phyloP scores from a whole-genome alignment of 2,329 filamentous ascomycete species.

The Chaetomiaceae sp. region DNA sequence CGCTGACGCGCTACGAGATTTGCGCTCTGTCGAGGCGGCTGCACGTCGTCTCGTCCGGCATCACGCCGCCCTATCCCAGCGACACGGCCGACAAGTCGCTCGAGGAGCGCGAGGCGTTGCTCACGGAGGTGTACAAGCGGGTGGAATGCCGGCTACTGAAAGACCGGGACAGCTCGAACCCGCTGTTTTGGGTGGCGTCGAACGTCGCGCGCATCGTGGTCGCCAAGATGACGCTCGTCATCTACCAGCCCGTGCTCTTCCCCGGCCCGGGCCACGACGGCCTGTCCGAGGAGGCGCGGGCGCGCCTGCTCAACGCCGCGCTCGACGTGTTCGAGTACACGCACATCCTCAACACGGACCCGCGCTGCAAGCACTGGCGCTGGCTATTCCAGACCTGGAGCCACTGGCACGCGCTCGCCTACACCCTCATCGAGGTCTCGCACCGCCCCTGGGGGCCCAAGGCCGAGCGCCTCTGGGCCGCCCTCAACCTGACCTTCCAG shows the following conservation, averaged over 20 bases:
- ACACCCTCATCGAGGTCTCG: slow-evolving; percentile 46
- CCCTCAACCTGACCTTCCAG: slow-evolving; percentile 31
- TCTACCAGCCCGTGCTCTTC: slow-evolving; percentile 48
- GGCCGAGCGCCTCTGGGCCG: slow-evolving; percentile 42
- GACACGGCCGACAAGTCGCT: slow-evolving; percentile 31
- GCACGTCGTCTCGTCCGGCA: slow-evolving; percentile 32
- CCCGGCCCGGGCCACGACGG: slow-evolving; percentile 29
- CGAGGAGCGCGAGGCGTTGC: slow-evolving; percentile 37
- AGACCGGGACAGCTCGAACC: slow-evolving; percentile 42
- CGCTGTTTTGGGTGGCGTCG: slow-evolving; percentile 46
- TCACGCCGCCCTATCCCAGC: slow-evolving; percentile 26
- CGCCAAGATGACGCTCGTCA: slow-evolving; percentile 48
- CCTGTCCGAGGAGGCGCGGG: slow-evolving; percentile 29
- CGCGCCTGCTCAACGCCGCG: slow-evolving; percentile 40
- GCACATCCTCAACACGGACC: slow-evolving; percentile 46
- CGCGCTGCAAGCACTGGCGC: slow-evolving; percentile 44
- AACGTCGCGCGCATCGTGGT: slow-evolving; percentile 45
- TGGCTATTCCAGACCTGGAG: slow-evolving; percentile 56
- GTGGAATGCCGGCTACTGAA: slow-evolving; percentile 50
- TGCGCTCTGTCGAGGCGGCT: slow-evolving; percentile 35
- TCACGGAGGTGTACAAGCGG: slow-evolving; percentile 29
- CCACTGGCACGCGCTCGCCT: slow-evolving; percentile 54
- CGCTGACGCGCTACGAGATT: slow-evolving; percentile 39
- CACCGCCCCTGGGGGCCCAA: slow-evolving; percentile 40
- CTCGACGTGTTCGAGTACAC: slow-evolving; percentile 53